phyloP scores from a whole-genome alignment of 2,329 filamentous ascomycete species.

The Chaetomium sp. region DNA sequence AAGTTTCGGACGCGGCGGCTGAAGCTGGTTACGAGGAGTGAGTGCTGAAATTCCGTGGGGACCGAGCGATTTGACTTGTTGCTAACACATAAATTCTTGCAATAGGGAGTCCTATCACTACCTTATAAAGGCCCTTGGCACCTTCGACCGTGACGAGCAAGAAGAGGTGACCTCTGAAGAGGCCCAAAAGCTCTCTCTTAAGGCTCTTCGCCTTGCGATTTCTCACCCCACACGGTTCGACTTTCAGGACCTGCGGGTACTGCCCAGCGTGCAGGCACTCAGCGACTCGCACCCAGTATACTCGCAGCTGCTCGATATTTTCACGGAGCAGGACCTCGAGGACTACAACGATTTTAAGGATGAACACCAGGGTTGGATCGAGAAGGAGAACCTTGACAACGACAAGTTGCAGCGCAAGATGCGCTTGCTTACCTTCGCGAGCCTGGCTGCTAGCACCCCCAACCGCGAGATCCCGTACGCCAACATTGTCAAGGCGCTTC shows the following conservation, averaged over 20 bases:
- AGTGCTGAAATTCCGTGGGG: slow-evolving; percentile 30
- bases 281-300: slow-evolving; percentile 76
- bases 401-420: slow-evolving; percentile 86
- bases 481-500: slow-evolving; percentile 75
- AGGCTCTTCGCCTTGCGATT: slow-evolving; percentile 49
- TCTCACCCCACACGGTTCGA: slow-evolving; percentile 53
- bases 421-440: slow-evolving; percentile 87
- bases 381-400: slow-evolving; percentile 66
- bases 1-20: slow-evolving; percentile 72
- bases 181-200: slow-evolving; percentile 53
- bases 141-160: slow-evolving; percentile 51
- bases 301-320: slow-evolving; percentile 90
- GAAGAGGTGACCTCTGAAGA: slow-evolving; percentile 52
- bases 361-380: slow-evolving; percentile 79
- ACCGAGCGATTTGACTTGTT: not conserved
- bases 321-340: slow-evolving; percentile 87
- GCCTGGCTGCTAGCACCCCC: slow-evolving; percentile 74
- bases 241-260: slow-evolving; percentile 75
- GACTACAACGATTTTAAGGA: slow-evolving; percentile 95
- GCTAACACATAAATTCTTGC: slow-evolving; percentile 12
- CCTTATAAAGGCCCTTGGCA: slow-evolving; percentile 54
- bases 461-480: slow-evolving; percentile 84
- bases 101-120: slow-evolving; percentile 59
- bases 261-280: slow-evolving; percentile 79
- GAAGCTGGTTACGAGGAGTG: slow-evolving; percentile 72